Base-by-base conservation (phyloP, 176 grass and related monocot genomes). In the Musa acuminata region DNA sequence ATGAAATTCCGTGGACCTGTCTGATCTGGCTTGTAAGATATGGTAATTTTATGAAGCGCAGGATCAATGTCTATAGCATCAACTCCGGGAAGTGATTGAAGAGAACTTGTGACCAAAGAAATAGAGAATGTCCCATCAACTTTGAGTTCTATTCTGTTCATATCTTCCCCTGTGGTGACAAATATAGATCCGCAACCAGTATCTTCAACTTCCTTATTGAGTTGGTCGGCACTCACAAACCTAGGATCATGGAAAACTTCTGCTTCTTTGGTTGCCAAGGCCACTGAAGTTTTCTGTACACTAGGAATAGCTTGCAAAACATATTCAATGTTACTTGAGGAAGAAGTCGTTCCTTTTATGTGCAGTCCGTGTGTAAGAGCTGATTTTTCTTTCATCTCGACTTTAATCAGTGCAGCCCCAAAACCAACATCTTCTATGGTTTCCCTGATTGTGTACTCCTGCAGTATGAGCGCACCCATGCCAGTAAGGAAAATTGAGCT, bases 331-430 rank as follows among this genome's bases (percentile, higher is more conserved):
- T 82, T 87, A 55, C 55, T 80, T 72, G 90, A 50, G 78, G 90
- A 98, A 83, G 91, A 88, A 55, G 82, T 81, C 94, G 93, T 98
- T 76, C 88, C 94, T 82, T 91, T 98, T 87, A 93, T 89, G 68
- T 89, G 88, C 80, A 98, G n/a, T 55, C 90, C 87, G 67, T 88
- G 93, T 72, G 79, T 65, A 75, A 91, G 71, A 88, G 86, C 84
- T 43, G 68, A 85, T 70, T 88, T 92, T 88, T 87, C 85, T 71
- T 82, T 87, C n/a, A 91, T 72, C 68, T 85, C 90, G 77, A 91
- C 94, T 26, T 93, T 67, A 4, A 93, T 87, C 60, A 93, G 52
- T 53, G 81, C 79, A 43, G 94, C 85, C 83, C 81, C 78, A 54
- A 98, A 98, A 51, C 94, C 94, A 70, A 65, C 90, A 80, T 98